These are phyloP conservation scores for Aureobasidium namibiae DNA, from an alignment of 2,329 filamentous ascomycete species.

Conservation along the genomic window DNA sequence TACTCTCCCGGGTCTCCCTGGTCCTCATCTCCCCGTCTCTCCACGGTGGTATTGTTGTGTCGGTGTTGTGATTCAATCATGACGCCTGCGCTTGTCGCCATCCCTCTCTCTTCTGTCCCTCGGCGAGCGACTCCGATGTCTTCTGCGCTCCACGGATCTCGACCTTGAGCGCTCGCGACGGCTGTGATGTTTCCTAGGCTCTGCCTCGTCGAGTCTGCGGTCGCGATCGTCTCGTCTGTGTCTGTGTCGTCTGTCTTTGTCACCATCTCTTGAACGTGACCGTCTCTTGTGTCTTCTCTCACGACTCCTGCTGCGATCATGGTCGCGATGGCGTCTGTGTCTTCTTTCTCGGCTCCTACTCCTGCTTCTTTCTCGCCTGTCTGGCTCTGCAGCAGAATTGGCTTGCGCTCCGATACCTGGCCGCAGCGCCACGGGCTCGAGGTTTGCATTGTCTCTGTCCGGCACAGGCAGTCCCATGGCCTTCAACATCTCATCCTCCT, in stretches of 20 bases:
- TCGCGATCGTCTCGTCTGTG: constrained; percentile 15
- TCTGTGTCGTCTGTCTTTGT: constrained; percentile 18
- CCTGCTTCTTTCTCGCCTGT: constrained; percentile 28
- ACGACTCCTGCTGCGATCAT: background rate
- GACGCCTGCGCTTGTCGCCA: constrained; percentile 2
- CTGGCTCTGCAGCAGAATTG: constrained; percentile 8
- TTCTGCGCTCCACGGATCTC: constrained; percentile 11
- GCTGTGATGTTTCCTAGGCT: constrained; percentile 9
- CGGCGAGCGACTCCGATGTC: constrained; percentile 17
- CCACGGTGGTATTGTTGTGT: background rate
- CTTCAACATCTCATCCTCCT: constrained; percentile 80
- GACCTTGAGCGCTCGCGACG: constrained; percentile 13
- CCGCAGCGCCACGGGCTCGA: constrained; percentile 28
- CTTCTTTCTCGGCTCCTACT: constrained; percentile 14
- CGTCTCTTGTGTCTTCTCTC: constrained; percentile 16
- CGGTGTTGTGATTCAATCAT: background rate
- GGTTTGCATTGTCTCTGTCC: constrained; percentile 35
- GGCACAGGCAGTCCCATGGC: constrained; percentile 69
- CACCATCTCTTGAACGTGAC: constrained; percentile 17
- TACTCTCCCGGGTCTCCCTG: background rate
- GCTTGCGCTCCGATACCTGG: constrained; percentile 22
- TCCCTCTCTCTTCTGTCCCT: constrained; percentile 6
- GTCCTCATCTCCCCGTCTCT: background rate
- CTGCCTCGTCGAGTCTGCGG: constrained; percentile 9
- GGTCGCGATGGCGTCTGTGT: constrained; percentile 11